Evolutionary conservation across 768 basidiomycete species (phyloP).

Genomic region (Suillus cothurnatus): DNA sequence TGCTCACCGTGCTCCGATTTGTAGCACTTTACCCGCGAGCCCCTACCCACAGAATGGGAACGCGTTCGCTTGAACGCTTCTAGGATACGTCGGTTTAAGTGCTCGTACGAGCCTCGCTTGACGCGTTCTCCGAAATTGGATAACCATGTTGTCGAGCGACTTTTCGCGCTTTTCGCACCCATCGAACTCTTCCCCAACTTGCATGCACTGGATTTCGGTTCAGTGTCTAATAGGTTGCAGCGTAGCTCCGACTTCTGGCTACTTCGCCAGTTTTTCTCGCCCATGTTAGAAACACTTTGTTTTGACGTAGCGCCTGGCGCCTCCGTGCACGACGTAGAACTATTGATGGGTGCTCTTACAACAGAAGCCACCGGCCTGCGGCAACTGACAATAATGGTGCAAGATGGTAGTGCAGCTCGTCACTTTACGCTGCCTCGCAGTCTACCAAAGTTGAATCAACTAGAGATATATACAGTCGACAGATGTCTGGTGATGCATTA

Average conservation of each 20-base stretch:
- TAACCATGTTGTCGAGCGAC: background rate
- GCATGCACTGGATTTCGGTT: background rate
- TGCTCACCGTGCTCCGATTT: background rate
- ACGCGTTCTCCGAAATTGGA: background rate
- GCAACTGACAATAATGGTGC: background rate
- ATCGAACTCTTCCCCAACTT: background rate
- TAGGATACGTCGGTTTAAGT: background rate
- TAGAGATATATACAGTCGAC: background rate
- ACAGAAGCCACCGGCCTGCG: background rate
- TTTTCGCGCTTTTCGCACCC: background rate
- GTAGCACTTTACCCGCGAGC: background rate
- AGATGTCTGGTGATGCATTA: background rate
- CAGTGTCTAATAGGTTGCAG: background rate
- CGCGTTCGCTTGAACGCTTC: background rate
- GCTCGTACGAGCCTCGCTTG: too few relatives aligned
- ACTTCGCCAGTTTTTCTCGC: background rate
- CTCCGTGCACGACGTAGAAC: background rate
- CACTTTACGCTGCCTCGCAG: too few relatives aligned
- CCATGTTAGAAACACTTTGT: background rate
- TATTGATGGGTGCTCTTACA: background rate
- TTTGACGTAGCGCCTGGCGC: background rate
- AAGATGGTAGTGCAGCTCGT: too few relatives aligned
- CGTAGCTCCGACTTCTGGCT: background rate
- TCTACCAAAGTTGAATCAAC: background rate
- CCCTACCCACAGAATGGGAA: background rate